A percentile compares a stretch with the other conserved stretches of the same genome.
Conservation (phyloP, 495 filamentous ascomycete genomes). For the Trichoderma erinaceum region DNA sequence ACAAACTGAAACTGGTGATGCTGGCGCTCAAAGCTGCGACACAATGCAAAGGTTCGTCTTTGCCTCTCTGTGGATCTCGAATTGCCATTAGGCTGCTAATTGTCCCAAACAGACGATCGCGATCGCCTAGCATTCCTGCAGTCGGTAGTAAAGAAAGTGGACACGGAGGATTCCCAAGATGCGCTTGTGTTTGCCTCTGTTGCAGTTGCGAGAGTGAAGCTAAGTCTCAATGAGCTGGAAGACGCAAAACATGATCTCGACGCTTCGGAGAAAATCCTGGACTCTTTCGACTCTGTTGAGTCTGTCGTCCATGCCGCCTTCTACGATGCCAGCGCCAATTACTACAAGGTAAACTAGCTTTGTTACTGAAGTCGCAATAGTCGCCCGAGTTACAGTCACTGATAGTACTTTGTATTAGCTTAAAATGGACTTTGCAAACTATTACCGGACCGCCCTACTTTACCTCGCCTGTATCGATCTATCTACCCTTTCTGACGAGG, state of each 20-base stretch:
- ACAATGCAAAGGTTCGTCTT: conserved; percentile 69
- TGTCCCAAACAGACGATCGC: conserved; percentile 57
- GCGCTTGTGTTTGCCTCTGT: conserved; percentile 91
- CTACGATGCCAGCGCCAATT: conserved; percentile 91
- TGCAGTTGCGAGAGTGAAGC: conserved; percentile 82
- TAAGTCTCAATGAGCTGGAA: conserved; percentile 66
- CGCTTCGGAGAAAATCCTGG: conserved; percentile 77
- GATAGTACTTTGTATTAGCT: conserved; percentile 21
- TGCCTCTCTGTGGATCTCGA: not conserved
- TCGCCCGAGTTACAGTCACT: not conserved
- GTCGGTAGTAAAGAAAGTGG: conserved; percentile 76
- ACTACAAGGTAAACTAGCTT: conserved; percentile 60
- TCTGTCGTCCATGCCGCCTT: conserved; percentile 93
- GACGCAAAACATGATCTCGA: conserved; percentile 81
- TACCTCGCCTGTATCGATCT: conserved; percentile 96
- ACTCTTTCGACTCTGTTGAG: conserved; percentile 91
- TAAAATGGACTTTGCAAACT: conserved; percentile 85
- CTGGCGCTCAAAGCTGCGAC: conserved; percentile 79
- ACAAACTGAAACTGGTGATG: conserved; percentile 92
- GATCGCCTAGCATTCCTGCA: conserved; percentile 85
- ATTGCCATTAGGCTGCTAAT: not conserved
- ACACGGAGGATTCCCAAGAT: conserved; percentile 90
- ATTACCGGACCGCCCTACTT: conserved; percentile 95
- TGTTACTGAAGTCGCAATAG: conserved; percentile 21
- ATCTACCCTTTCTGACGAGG: conserved; percentile 58